Conservation (phyloP, 495 filamentous ascomycete species). For the Aspergillus cavernicola region DNA sequence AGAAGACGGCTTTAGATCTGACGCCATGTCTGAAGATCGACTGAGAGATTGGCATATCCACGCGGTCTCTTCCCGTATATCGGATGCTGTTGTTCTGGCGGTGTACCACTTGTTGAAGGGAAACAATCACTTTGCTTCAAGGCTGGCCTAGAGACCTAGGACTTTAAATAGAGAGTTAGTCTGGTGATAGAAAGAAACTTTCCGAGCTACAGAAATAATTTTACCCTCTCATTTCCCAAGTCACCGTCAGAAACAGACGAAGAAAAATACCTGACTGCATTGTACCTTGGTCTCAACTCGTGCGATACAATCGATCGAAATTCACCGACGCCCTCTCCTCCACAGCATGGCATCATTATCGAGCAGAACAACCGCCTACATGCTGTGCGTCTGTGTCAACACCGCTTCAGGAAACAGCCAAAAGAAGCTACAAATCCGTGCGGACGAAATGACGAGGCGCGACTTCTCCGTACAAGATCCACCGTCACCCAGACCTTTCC, state of each 20-base stretch:
- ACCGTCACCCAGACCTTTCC: conserved; percentile 39
- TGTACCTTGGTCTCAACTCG: background rate
- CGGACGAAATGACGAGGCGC: background rate
- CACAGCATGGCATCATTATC: background rate
- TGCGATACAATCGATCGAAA: background rate
- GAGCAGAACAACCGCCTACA: background rate
- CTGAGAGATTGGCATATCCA: conserved; percentile 23
- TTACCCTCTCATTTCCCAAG: background rate
- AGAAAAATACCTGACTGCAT: background rate
- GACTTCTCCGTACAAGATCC: conserved; percentile 25
- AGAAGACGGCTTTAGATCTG: conserved; percentile 22
- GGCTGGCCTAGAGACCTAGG: conserved; percentile 6
- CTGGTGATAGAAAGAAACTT: background rate
- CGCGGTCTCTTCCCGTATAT: conserved; percentile 22
- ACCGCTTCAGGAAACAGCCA: background rate
- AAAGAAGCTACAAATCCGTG: background rate
- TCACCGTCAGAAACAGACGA: background rate
- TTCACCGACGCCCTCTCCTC: background rate
- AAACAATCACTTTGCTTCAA: background rate
- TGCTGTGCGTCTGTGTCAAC: background rate
- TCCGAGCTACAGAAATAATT: background rate
- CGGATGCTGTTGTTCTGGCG: conserved; percentile 31
- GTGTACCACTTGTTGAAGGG: conserved; percentile 32
- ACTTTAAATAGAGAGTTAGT: conserved; percentile 13
- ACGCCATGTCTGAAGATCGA: conserved; percentile 18